phyloP scores from a whole-genome alignment of 1,284 basidiomycete genomes.

The Puccinia hordei region DNA sequence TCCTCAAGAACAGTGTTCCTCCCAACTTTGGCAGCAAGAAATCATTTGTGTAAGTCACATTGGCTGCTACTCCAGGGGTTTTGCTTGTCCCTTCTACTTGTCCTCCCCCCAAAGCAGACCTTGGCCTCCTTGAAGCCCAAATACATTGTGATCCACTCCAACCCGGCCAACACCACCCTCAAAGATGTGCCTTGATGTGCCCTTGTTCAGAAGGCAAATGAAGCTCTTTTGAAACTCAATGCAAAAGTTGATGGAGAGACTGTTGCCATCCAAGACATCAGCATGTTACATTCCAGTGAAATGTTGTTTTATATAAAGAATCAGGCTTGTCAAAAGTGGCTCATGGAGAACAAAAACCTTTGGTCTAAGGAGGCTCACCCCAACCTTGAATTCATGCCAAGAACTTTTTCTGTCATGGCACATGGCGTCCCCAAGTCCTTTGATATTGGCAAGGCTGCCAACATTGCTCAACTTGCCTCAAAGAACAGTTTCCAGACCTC shows the following conservation, averaged over 20 bases:
- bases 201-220: not conserved
- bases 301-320: not conserved
- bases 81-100: too few relatives aligned
- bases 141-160: not conserved
- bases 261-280: not conserved
- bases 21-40: too few relatives aligned
- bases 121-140: not conserved
- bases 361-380: constrained; percentile 23
- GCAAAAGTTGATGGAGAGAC: not conserved
- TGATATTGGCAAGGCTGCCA: not conserved
- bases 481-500: not conserved
- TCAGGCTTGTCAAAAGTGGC: not conserved
- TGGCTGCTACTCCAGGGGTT: not conserved
- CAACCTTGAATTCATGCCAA: not conserved
- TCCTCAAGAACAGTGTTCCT: too few relatives aligned
- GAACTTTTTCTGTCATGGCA: not conserved
- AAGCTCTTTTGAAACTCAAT: not conserved
- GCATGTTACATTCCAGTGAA: not conserved
- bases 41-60: too few relatives aligned
- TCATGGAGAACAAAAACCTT: constrained; percentile 8
- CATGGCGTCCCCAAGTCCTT: not conserved
- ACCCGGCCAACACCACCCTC: not conserved
- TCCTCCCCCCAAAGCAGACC: not conserved
- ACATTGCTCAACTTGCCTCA: not conserved
- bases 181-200: too few relatives aligned